Base-by-base conservation (phyloP, 805 yeast species). In the Candida peoriensis region DNA sequence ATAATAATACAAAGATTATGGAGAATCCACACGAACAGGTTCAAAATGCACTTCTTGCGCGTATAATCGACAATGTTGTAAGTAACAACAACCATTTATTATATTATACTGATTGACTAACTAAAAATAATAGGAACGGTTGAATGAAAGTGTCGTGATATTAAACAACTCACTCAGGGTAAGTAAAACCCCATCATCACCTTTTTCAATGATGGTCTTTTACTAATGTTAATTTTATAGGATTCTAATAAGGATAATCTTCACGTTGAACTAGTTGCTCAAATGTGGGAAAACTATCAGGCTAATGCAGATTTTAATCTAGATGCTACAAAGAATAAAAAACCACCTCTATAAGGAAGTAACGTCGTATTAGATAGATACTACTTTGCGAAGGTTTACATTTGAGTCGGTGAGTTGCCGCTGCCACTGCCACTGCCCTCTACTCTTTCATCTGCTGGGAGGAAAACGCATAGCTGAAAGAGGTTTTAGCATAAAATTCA, bases 11-110 rank as follows among this genome's bases (percentile, higher is more conserved):
- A 21, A 4, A 8, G 8, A 21, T 10, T 3, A 83, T 84, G 94
- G 87, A 84, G 58, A 85, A 84, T 48, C 96, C 95, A 4, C 89
- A 85, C 51, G 89, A 83, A 48, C 82, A 81, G 52, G 82, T 75
- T 6, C 95, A 86, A 52, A 78, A 74, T 44, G 86, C 86, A 12
- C 63, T 87, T 16, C 64, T 82, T 26, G 74, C 84, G 9, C 74
- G 95, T 43, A 83, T 85, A n/a, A 76, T 82, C 32, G 75, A 73
- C 55, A 83, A 81, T 46, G 75, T 84, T 56, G 87, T 79, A 67
- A 31, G 87, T 72, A n/a, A 15, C 15, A 15, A 5, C 17, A 15
- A 12, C 21, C 9, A 7, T 11, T 26, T 21, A 18, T 28, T 22
- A 5, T 4, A 20, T n/a, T 22, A 25, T 6, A 13, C 15, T 8